Evolutionary conservation across 805 yeast species (phyloP).

Genomic region (Kodamaea kaohsiungensis): DNA sequence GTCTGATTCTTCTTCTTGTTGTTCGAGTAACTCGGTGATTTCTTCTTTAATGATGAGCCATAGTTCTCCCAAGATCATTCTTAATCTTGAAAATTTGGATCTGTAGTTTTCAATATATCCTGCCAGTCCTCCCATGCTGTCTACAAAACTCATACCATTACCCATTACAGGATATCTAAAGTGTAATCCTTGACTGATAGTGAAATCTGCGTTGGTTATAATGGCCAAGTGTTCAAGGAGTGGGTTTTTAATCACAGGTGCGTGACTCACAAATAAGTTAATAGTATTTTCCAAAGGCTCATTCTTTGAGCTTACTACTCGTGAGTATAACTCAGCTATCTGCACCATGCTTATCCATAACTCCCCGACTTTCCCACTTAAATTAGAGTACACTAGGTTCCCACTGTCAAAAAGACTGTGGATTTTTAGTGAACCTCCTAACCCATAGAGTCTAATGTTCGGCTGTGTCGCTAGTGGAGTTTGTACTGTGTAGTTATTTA

Average conservation of each 20-base stretch:
- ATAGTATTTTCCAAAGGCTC: slow-evolving; percentile 39
- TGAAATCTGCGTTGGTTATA: slow-evolving; percentile 67
- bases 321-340: slow-evolving; percentile 57
- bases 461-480: slow-evolving; percentile 43
- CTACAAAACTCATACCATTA: slow-evolving; percentile 67
- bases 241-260: slow-evolving; percentile 71
- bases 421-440: slow-evolving; percentile 70
- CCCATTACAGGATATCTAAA: slow-evolving; percentile 69
- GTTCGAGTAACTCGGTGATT: slow-evolving; percentile 38
- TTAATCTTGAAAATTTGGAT: slow-evolving; percentile 59
- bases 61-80: slow-evolving; percentile 60
- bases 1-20: slow-evolving; percentile 3
- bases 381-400: slow-evolving; percentile 13
- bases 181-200: slow-evolving; percentile 72
- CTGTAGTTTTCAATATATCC: slow-evolving; percentile 58
- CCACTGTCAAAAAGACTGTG: slow-evolving; percentile 62
- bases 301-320: slow-evolving; percentile 8
- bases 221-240: slow-evolving; percentile 67
- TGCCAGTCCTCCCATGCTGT: slow-evolving; percentile 38
- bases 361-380: slow-evolving; percentile 49
- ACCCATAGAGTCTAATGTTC: slow-evolving; percentile 57
- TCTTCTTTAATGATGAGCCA: slow-evolving; percentile 63
- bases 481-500: slow-evolving; percentile 42
- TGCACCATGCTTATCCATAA: slow-evolving; percentile 75
- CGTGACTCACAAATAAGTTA: slow-evolving; percentile 64